Percentiles rank a stretch among this genome's conserved stretches.
phyloP scores from a whole-genome alignment of 2,329 filamentous ascomycete species.

The Penicillium sp. region DNA sequence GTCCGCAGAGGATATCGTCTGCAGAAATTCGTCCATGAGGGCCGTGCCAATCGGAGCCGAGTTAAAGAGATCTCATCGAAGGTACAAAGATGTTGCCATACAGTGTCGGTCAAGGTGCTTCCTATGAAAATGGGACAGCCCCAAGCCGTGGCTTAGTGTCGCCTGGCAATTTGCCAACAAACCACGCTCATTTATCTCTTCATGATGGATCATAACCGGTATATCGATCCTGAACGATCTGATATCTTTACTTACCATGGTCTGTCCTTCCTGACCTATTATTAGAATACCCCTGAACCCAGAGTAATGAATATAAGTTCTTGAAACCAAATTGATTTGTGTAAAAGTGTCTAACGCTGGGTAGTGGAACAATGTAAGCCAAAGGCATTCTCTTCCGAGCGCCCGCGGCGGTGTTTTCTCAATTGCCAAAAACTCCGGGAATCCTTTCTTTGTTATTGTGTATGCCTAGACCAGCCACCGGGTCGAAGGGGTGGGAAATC shows the following conservation, averaged over 20 bases:
- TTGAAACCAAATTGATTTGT: slow-evolving; percentile 25
- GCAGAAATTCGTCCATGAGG: slow-evolving; percentile 42
- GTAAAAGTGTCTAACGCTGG: slow-evolving; percentile 27
- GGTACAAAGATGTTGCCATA: slow-evolving; percentile 27
- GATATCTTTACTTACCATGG: slow-evolving; percentile 21
- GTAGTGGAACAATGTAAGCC: slow-evolving; percentile 33
- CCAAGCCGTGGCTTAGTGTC: not conserved
- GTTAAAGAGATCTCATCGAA: slow-evolving; percentile 34
- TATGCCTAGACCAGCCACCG: slow-evolving; percentile 19
- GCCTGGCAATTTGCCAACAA: not conserved
- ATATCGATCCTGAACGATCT: slow-evolving; percentile 13
- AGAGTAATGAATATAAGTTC: slow-evolving; percentile 6
- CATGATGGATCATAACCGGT: not conserved
- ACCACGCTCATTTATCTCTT: not conserved
- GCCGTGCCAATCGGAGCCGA: slow-evolving; percentile 40
- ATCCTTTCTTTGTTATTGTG: slow-evolving; percentile 33
- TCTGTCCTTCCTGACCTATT: slow-evolving; percentile 16
- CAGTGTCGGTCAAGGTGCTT: slow-evolving; percentile 19
- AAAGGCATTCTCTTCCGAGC: slow-evolving; percentile 15
- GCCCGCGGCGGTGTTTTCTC: slow-evolving; percentile 28
- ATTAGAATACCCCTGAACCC: slow-evolving; percentile 10
- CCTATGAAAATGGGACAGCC: slow-evolving; percentile 2
- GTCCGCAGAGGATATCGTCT: slow-evolving; percentile 42
- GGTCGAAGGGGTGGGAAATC: not conserved
- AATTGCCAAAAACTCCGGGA: slow-evolving; percentile 41